Evolutionary conservation across 2,329 filamentous ascomycete genomes (phyloP), one percentile per base, ranked within the genome.

Genomic region (Fusarium circinatum): DNA sequence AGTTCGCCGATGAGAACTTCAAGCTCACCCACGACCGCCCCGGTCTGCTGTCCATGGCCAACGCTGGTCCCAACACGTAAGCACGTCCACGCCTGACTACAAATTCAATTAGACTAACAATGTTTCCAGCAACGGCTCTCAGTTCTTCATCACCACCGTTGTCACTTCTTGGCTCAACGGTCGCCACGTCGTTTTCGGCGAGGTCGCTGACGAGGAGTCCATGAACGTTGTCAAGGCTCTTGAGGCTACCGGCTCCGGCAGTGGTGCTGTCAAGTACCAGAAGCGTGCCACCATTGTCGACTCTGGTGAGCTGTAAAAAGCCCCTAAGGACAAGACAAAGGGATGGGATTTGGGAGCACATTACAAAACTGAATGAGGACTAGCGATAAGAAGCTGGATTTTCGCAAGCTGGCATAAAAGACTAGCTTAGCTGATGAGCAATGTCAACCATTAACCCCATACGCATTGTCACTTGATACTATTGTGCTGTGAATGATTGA

Each of bases 91-190:
- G 17, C 18, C 12, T 17, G 3, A 6, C 18, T 38, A 18, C 1
- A 51, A 18, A 26, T 34, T 42, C 15, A 28, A n/a, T 11, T 24
- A 30, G 24, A 56, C 62, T 72, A 39, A 55, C 78, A 36, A 77
- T 47, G 79, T 56, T 86, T 24, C 85, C 73, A 98, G 96, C 84
- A 99, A 99, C 86, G 96, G 96, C 80, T 97, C 94, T 58, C 96
- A 98, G 85, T 98, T 98, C 89, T 98, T 98, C 89, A 87, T 98
- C 82, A 98, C 96, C 80, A 98, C 96, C 64, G 94, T 97, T 57
- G 89, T 91, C 69, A 98, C 96, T 70, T 91, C 92, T 63, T 97
- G 97, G 89, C 88, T 96, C 78, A 89, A 96, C 83, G 90, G 90
- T 81, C 92, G 92, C 83, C 94, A 96, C 88, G 93, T 95, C 84